phyloP scores from a whole-genome alignment of 2,329 filamentous ascomycete species.

The Colletotrichum tanaceti region DNA sequence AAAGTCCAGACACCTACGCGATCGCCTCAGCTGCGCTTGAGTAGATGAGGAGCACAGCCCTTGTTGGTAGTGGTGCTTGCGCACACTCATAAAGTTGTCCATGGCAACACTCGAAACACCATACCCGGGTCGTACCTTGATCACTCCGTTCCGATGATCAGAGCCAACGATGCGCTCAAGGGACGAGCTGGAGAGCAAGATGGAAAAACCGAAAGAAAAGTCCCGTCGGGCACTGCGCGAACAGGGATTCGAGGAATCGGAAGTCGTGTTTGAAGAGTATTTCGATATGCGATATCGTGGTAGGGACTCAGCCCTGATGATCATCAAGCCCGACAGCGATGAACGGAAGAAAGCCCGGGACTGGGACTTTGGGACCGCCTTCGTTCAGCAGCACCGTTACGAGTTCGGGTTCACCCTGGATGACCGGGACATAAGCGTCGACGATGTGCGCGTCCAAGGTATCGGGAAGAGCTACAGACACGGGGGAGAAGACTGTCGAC shows the following conservation, averaged over 20 bases:
- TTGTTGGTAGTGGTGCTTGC: no score
- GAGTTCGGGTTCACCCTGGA: constrained; percentile 92
- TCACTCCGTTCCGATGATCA: no score
- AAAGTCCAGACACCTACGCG: no score
- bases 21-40: no score
- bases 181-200: constrained; percentile 76
- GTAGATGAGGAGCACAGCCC: no score
- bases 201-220: constrained; percentile 82
- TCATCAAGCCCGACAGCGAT: constrained; percentile 76
- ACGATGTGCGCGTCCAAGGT: constrained; percentile 87
- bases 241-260: constrained; percentile 81
- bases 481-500: constrained; percentile 83
- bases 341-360: constrained; percentile 70
- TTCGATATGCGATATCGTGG: constrained; percentile 93
- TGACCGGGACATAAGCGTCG: constrained; percentile 88
- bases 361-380: constrained; percentile 87
- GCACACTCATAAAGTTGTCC: no score
- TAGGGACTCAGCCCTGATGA: constrained; percentile 92
- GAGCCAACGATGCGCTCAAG: no score
- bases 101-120: no score
- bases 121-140: no score
- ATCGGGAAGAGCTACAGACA: constrained; percentile 90
- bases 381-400: constrained; percentile 87
- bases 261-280: constrained; percentile 89
- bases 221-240: constrained; percentile 74